phyloP scores from a whole-genome alignment of 2,329 filamentous ascomycete genomes.

The Calonectria multiphialidica region DNA sequence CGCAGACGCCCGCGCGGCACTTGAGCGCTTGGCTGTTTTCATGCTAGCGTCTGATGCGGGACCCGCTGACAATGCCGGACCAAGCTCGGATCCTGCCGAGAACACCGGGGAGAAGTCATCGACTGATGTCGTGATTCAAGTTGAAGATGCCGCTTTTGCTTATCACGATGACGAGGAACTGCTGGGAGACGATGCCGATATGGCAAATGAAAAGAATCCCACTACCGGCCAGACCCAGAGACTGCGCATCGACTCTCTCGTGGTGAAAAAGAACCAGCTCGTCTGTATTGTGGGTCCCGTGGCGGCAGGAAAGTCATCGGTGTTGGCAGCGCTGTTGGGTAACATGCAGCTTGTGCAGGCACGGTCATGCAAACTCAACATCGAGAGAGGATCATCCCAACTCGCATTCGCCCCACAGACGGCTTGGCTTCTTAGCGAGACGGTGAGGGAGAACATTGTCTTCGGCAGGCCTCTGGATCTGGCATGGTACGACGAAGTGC shows the following conservation, averaged over 20 bases:
- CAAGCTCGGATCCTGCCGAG: too few species aligned
- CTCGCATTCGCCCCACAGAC: not conserved
- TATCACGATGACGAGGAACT: not conserved
- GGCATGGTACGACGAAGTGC: not conserved
- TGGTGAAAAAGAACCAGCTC: not conserved
- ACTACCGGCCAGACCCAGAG: not conserved
- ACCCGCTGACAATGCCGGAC: not conserved
- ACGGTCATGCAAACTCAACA: not conserved
- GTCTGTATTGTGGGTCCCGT: not conserved
- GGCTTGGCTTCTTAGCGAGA: not conserved
- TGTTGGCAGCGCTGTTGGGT: not conserved
- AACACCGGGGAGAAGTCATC: not conserved
- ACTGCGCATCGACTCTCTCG: not conserved
- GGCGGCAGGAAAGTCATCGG: not conserved
- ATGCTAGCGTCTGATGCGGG: not conserved
- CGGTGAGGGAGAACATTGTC: not conserved
- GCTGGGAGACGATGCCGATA: not conserved
- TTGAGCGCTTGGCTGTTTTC: not conserved
- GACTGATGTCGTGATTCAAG: not conserved
- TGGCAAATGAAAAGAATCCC: too few species aligned
- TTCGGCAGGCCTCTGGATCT: not conserved
- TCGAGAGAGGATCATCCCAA: not conserved
- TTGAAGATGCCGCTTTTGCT: not conserved
- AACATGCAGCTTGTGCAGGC: slow-evolving; percentile 1
- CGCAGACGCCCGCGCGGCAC: not conserved